These are phyloP conservation scores for Penicillium egyptiacum DNA, from an alignment of 495 filamentous ascomycete species.

Conservation along the genomic window DNA sequence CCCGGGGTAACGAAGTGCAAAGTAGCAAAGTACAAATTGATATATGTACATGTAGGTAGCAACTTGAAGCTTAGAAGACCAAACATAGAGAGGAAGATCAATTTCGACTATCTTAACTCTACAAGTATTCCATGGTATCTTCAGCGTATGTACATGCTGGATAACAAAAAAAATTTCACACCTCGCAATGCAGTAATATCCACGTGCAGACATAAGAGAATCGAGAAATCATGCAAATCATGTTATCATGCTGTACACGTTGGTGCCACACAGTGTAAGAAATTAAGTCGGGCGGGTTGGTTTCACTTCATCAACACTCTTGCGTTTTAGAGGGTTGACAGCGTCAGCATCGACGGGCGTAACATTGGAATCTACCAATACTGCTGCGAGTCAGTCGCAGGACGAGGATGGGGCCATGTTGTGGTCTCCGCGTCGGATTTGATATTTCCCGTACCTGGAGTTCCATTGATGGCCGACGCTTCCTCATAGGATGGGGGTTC, in stretches of 20 bases:
- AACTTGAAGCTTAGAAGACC: neutral
- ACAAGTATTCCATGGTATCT: slow-evolving; percentile 24
- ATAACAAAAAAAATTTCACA: slow-evolving; percentile 10
- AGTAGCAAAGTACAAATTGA: too few relatives aligned
- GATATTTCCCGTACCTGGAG: slow-evolving; percentile 32
- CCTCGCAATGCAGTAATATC: slow-evolving; percentile 25
- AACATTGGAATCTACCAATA: slow-evolving; percentile 29
- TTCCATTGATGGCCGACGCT: slow-evolving; percentile 17
- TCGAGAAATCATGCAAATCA: slow-evolving; percentile 5
- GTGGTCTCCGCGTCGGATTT: slow-evolving; percentile 9
- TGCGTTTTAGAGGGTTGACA: slow-evolving; percentile 38
- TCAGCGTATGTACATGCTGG: slow-evolving; percentile 22
- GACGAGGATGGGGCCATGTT: neutral
- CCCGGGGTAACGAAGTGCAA: slow-evolving; percentile 4
- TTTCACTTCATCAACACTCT: slow-evolving; percentile 25
- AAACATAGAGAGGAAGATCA: neutral
- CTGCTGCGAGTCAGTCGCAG: slow-evolving; percentile 3
- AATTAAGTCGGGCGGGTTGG: neutral
- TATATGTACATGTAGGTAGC: too few relatives aligned
- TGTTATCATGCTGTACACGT: slow-evolving; percentile 12
- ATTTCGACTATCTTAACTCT: neutral
- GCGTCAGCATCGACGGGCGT: slow-evolving; percentile 7
- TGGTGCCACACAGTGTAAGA: neutral
- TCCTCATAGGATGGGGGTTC: slow-evolving; percentile 36
- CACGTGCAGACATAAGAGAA: slow-evolving; percentile 6